Percentiles rank a stretch among this genome's conserved stretches.
Conservation (phyloP, 2,329 filamentous ascomycete genomes). For the Didymella arachidicola region DNA sequence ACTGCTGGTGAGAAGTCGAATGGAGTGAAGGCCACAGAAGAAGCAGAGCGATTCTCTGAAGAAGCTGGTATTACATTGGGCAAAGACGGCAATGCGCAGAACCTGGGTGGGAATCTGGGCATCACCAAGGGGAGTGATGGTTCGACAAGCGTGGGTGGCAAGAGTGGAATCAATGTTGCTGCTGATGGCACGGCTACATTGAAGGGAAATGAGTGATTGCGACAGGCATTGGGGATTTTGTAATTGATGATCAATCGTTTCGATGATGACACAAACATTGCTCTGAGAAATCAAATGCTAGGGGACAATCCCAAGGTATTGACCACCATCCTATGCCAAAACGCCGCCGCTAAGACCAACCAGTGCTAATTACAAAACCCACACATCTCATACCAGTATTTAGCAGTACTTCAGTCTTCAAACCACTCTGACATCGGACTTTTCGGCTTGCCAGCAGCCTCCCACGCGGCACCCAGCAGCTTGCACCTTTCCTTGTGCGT, state of each 20-base stretch:
- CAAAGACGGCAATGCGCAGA: constrained; percentile 34
- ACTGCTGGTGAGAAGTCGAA: constrained; percentile 29
- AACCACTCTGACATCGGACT: constrained; percentile 1
- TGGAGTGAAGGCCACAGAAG: constrained; percentile 40
- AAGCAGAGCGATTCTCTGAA: constrained; percentile 43
- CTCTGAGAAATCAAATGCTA: background rate
- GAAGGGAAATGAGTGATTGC: constrained; percentile 11
- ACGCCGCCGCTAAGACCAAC: background rate
- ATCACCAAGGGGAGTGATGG: constrained; percentile 45
- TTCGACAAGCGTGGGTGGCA: constrained; percentile 41
- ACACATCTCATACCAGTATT: background rate
- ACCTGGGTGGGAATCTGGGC: constrained; percentile 44
- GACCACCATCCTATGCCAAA: background rate
- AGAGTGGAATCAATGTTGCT: constrained; percentile 44
- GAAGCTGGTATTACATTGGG: constrained; percentile 39
- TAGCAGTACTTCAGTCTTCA: background rate
- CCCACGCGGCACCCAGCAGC: constrained; percentile 6
- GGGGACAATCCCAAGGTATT: background rate
- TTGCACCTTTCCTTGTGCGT: constrained; percentile 2
- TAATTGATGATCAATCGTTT: background rate
- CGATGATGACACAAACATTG: background rate
- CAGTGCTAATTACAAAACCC: background rate
- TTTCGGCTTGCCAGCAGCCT: constrained; percentile 2
- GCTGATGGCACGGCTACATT: constrained; percentile 35
- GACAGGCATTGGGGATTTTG: background rate